Percentiles rank a stretch among this genome's conserved stretches.
Conservation (phyloP, 164 flowering plant genomes). For the Dillenia turbinata region DNA sequence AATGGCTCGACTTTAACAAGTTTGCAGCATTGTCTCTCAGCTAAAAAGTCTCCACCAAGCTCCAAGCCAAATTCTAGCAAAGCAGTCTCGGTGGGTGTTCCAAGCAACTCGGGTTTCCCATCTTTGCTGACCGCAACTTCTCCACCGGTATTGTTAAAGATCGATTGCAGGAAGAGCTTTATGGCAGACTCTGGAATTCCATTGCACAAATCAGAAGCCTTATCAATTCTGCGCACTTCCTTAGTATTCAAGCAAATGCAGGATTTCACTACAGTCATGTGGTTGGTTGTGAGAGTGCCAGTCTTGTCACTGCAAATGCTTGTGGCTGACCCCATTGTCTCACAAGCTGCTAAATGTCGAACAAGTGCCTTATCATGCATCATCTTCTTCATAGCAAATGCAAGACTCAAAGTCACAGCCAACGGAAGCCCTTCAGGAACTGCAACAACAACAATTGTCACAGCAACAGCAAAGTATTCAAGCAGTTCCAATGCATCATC, state of each 20-base stretch:
- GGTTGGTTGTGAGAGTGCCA: conserved; percentile 78
- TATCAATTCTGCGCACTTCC: conserved; percentile 27
- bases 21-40: conserved; percentile 36
- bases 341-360: conserved; percentile 75
- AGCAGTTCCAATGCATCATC: conserved; percentile 61
- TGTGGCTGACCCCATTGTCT: conserved; percentile 84
- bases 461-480: conserved; percentile 75
- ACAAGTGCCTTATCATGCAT: conserved; percentile 84
- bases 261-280: conserved; percentile 77
- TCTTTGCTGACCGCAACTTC: conserved; percentile 56
- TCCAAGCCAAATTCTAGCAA: conserved; percentile 61
- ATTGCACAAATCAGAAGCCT: conserved; percentile 26
- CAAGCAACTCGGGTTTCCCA: conserved; percentile 55
- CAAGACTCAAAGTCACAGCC: conserved; percentile 81
- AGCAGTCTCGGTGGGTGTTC: conserved; percentile 73
- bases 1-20: conserved; percentile 76
- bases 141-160: conserved; percentile 70
- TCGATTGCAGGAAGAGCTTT: conserved; percentile 51
- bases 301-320: conserved; percentile 81
- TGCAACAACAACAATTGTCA: conserved; percentile 81
- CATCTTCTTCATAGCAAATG: conserved; percentile 90
- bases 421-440: conserved; percentile 84
- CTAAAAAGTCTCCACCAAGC: conserved; percentile 66
- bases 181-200: conserved; percentile 43
- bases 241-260: conserved; percentile 55